These are phyloP conservation scores for Zopfochytrium polystomum DNA, from an alignment of 371 early-diverging fungal genomes.

Conservation along the genomic window DNA sequence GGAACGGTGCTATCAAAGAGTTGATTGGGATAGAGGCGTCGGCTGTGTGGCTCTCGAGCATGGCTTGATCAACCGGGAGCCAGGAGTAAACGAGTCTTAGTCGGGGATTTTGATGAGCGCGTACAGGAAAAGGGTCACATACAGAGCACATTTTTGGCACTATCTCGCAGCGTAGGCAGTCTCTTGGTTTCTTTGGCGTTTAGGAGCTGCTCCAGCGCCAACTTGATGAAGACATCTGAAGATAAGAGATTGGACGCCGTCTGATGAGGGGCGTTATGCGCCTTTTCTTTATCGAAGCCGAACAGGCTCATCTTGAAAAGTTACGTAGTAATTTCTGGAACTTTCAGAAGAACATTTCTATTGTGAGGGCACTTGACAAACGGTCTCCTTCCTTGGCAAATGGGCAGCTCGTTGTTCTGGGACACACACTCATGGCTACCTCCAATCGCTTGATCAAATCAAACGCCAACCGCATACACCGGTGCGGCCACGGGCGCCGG, in stretches of 20 bases:
- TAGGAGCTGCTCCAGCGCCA: slow-evolving; percentile 42
- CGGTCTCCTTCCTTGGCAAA: too few species aligned
- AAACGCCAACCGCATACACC: too few species aligned
- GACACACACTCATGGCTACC: too few species aligned
- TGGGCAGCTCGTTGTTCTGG: too few species aligned
- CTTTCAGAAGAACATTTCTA: too few species aligned
- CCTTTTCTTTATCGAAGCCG: too few species aligned
- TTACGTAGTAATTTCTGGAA: too few species aligned
- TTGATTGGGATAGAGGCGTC: slow-evolving; percentile 27
- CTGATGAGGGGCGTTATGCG: too few species aligned
- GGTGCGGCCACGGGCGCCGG: neutral
- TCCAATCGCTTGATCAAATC: too few species aligned
- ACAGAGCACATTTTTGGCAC: slow-evolving; percentile 33
- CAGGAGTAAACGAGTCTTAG: neutral
- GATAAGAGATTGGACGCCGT: too few species aligned
- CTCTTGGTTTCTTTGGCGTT: slow-evolving; percentile 42
- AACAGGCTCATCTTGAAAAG: too few species aligned
- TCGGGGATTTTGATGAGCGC: neutral
- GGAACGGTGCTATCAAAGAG: slow-evolving; percentile 43
- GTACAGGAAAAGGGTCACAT: slow-evolving; percentile 1
- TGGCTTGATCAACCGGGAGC: slow-evolving; percentile 18
- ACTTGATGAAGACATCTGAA: slow-evolving; percentile 45
- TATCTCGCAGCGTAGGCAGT: slow-evolving; percentile 28
- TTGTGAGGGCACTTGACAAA: too few species aligned
- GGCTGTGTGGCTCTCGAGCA: slow-evolving; percentile 29